phyloP scores from a whole-genome alignment of 208 protist species.

The Leptomonas seymouri region DNA sequence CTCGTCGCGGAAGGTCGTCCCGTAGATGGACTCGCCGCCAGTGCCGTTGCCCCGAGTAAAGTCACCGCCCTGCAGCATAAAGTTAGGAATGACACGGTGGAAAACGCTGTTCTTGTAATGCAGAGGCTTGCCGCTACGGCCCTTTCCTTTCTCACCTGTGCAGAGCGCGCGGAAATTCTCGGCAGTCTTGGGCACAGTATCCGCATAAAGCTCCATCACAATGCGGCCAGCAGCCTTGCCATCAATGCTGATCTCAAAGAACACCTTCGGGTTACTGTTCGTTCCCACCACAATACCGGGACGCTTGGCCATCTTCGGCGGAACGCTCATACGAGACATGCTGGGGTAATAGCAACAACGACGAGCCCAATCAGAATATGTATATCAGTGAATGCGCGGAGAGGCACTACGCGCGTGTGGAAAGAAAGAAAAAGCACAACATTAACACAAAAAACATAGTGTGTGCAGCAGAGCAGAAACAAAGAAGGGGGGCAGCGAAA shows the following conservation, averaged over 20 bases:
- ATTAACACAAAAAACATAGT: no score
- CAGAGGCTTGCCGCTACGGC: slow-evolving; percentile 92
- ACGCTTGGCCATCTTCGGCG: slow-evolving; percentile 48
- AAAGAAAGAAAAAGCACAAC: not conserved
- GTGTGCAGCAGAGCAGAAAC: no score
- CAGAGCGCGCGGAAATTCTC: slow-evolving; percentile 94
- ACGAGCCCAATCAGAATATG: not conserved
- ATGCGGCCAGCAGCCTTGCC: slow-evolving; percentile 77
- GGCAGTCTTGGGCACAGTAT: slow-evolving; percentile 92
- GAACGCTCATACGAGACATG: slow-evolving; percentile 66
- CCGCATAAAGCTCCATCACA: slow-evolving; percentile 93
- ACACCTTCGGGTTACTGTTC: slow-evolving; percentile 82
- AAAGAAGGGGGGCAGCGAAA: no score
- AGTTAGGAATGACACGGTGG: slow-evolving; percentile 97
- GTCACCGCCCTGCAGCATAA: slow-evolving; percentile 98
- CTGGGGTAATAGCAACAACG: slow-evolving; percentile 5
- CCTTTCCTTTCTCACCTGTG: slow-evolving; percentile 91
- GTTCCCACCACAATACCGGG: slow-evolving; percentile 31
- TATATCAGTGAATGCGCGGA: not conserved
- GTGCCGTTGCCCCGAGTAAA: slow-evolving; percentile 97
- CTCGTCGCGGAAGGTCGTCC: slow-evolving; percentile 96
- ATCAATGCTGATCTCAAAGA: slow-evolving; percentile 87
- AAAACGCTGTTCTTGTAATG: slow-evolving; percentile 97
- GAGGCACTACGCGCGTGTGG: not conserved
- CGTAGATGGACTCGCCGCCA: slow-evolving; percentile 99